These are phyloP conservation scores for Phytophthora palmivora DNA, from an alignment of 352 stramenopile species.

Conservation along the genomic window DNA sequence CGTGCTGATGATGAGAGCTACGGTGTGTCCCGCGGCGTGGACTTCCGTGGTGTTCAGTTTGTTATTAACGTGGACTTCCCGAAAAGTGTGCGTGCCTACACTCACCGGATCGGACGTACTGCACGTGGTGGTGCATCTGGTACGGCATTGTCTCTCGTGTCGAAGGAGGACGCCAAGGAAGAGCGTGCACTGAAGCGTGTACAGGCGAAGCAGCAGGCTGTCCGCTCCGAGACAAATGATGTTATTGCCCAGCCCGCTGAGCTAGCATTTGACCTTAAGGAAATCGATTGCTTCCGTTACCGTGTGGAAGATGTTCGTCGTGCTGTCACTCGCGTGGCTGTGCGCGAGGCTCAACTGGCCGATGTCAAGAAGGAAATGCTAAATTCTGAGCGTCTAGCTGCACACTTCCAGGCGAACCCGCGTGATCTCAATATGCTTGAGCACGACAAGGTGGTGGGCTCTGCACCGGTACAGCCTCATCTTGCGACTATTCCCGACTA, in stretches of 20 bases:
- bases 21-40: slow-evolving; percentile 96
- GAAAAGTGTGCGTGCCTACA: slow-evolving; percentile 95
- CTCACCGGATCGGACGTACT: slow-evolving; percentile 98
- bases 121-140: slow-evolving; percentile 95
- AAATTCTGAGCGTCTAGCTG: slow-evolving; percentile 96
- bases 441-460: slow-evolving; percentile 96
- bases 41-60: slow-evolving; percentile 98
- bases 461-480: slow-evolving; percentile 95
- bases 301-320: slow-evolving; percentile 95
- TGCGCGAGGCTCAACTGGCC: slow-evolving; percentile 95
- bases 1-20: slow-evolving; percentile 90
- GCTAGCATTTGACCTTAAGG: slow-evolving; percentile 97
- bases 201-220: slow-evolving; percentile 92
- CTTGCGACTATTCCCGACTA: slow-evolving; percentile 97
- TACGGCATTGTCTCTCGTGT: slow-evolving; percentile 96
- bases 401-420: slow-evolving; percentile 98
- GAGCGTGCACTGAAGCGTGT: slow-evolving; percentile 88
- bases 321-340: slow-evolving; percentile 93
- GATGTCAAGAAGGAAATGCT: slow-evolving; percentile 99
- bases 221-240: slow-evolving; percentile 79
- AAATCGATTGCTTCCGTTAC: slow-evolving; percentile 99
- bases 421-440: slow-evolving; percentile 94
- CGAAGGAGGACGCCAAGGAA: slow-evolving; percentile 81
- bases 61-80: slow-evolving; percentile 99
- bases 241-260: slow-evolving; percentile 93